A percentile compares a stretch with the other conserved stretches of the same genome.
Conservation (phyloP, 768 basidiomycete genomes). For the Ramaria sp. region DNA sequence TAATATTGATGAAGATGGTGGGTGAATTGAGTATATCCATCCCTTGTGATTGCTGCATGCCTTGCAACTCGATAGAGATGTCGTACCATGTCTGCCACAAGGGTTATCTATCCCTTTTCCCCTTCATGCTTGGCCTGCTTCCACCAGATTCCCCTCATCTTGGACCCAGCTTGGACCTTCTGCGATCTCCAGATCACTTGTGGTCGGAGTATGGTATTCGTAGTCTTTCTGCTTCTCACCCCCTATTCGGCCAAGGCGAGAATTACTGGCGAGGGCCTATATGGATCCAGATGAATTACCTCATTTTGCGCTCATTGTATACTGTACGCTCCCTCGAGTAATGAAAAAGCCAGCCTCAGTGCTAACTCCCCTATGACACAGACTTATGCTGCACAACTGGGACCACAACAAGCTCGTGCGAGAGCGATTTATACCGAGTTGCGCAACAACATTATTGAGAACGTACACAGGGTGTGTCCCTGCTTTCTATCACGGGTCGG, state of each 20-base stretch:
- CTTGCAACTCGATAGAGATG: conserved; percentile 48
- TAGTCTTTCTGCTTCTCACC: conserved; percentile 77
- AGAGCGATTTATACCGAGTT: conserved; percentile 71
- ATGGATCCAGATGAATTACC: conserved; percentile 97
- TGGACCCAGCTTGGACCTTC: conserved; percentile 66
- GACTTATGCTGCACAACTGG: conserved; percentile 68
- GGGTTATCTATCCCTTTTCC: conserved; percentile 92
- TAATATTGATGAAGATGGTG: conserved; percentile 76
- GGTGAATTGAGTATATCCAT: conserved; percentile 5
- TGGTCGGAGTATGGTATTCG: conserved; percentile 91
- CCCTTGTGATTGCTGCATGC: background rate
- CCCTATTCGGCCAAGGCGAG: conserved; percentile 85
- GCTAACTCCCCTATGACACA: conserved; percentile 20
- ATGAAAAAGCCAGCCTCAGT: background rate
- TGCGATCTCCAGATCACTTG: conserved; percentile 71
- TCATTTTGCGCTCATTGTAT: conserved; percentile 69
- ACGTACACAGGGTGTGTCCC: conserved; percentile 50
- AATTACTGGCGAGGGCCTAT: conserved; percentile 98
- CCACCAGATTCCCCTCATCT: conserved; percentile 69
- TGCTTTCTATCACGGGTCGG: background rate
- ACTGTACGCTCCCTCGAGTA: conserved; percentile 34
- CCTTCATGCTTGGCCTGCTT: conserved; percentile 77
- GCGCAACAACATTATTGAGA: conserved; percentile 73
- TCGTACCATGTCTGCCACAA: conserved; percentile 84
- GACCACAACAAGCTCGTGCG: conserved; percentile 73